phyloP scores from a whole-genome alignment of 1,284 basidiomycete species.

The Hypsizygus ulmarius region DNA sequence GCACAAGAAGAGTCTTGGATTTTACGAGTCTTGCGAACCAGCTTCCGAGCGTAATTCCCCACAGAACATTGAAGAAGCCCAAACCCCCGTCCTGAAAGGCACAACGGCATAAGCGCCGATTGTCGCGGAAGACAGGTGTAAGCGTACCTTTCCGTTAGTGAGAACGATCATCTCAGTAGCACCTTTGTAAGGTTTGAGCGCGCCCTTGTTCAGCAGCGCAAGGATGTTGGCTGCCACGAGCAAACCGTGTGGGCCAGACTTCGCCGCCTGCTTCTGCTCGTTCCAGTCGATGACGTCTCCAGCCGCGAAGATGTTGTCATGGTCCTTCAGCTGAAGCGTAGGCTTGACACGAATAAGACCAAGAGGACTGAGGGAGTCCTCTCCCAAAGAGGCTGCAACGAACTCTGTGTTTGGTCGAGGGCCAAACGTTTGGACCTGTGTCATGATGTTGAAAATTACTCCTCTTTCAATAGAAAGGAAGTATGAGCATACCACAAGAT shows the following conservation, averaged over 20 bases:
- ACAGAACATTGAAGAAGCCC: slow-evolving; percentile 43
- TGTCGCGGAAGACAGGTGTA: neutral
- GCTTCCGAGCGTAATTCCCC: slow-evolving; percentile 38
- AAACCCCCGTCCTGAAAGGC: slow-evolving; percentile 43
- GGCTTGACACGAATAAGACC: slow-evolving; percentile 50
- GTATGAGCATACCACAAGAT: slow-evolving; percentile 50
- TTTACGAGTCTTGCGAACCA: slow-evolving; percentile 28
- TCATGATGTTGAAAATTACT: neutral
- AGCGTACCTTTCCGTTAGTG: slow-evolving; percentile 58
- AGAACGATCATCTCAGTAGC: slow-evolving; percentile 51
- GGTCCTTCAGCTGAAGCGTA: slow-evolving; percentile 48
- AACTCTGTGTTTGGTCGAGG: slow-evolving; percentile 53
- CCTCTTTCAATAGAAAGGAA: neutral
- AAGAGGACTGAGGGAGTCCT: slow-evolving; percentile 36
- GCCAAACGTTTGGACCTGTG: slow-evolving; percentile 50
- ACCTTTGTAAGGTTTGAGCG: slow-evolving; percentile 48
- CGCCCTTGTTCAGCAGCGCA: slow-evolving; percentile 37
- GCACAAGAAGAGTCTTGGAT: slow-evolving; percentile 21
- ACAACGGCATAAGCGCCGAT: slow-evolving; percentile 2
- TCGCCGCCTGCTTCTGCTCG: slow-evolving; percentile 61
- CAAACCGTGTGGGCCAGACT: slow-evolving; percentile 41
- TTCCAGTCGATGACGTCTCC: slow-evolving; percentile 59
- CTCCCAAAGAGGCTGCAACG: slow-evolving; percentile 41
- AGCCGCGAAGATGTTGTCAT: slow-evolving; percentile 56
- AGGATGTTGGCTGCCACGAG: slow-evolving; percentile 50